Percentiles rank a stretch among this genome's conserved stretches.
These are phyloP conservation scores for Pelargonium cotyledonis DNA, from an alignment of 441 rosid species.

Conservation along the genomic window DNA sequence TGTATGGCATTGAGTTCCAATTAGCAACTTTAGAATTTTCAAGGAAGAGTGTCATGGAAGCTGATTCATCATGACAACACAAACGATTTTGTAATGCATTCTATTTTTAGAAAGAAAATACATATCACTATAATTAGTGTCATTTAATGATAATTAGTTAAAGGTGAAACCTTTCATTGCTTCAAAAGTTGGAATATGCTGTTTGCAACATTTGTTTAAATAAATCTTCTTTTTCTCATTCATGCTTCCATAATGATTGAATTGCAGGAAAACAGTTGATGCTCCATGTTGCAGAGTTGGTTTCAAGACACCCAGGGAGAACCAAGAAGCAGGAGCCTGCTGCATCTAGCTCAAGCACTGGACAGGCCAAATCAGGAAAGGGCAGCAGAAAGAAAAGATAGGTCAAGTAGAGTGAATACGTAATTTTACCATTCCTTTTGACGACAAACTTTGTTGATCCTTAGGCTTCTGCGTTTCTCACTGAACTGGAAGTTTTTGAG, in stretches of 20 bases:
- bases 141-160: too few species aligned
- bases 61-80: too few species aligned
- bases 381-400: conserved; percentile 84
- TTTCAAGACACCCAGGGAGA: conserved; percentile 82
- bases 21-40: neutral
- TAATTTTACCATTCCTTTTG: neutral
- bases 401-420: conserved; percentile 13
- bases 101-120: too few species aligned
- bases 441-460: neutral
- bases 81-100: too few species aligned
- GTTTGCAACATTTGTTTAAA: neutral
- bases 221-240: neutral
- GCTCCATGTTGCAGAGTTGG: conserved; percentile 85
- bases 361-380: conserved; percentile 70
- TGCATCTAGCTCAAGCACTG: conserved; percentile 51
- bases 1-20: neutral
- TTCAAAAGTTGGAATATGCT: neutral
- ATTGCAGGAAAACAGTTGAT: conserved; percentile 76
- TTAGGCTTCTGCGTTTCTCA: neutral
- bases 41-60: too few species aligned
- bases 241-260: neutral
- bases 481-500: neutral
- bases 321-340: conserved; percentile 68
- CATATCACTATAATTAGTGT: too few species aligned
- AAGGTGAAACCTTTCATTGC: neutral